A percentile compares a stretch with the other conserved stretches of the same genome.
Evolutionary conservation across 1,139 yeast genomes (phyloP).

Genomic region (Kluyveromyces sp.): DNA sequence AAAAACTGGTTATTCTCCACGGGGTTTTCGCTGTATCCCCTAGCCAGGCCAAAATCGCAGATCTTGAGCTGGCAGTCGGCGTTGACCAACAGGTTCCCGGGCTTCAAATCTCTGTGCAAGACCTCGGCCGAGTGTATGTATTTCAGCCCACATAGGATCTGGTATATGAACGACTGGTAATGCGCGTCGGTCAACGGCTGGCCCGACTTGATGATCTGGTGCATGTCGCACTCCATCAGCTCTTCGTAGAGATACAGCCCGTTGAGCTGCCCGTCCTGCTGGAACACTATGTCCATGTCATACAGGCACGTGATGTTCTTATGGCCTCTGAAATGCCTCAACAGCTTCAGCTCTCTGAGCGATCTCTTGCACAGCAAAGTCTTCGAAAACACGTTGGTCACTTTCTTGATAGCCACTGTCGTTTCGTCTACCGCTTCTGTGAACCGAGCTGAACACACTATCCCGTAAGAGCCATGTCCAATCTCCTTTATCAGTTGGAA

Average conservation of each 20-base stretch:
- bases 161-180: slow-evolving; percentile 87
- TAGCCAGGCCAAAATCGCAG: slow-evolving; percentile 93
- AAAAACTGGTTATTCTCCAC: slow-evolving; percentile 83
- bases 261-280: slow-evolving; percentile 55
- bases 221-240: slow-evolving; percentile 97
- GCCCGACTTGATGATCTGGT: slow-evolving; percentile 87
- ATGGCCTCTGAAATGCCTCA: slow-evolving; percentile 88
- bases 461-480: slow-evolving; percentile 97
- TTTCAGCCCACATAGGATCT: slow-evolving; percentile 85
- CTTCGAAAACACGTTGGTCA: slow-evolving; percentile 84
- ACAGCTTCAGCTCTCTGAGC: slow-evolving; percentile 74
- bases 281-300: slow-evolving; percentile 75
- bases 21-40: slow-evolving; percentile 85
- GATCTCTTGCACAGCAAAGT: slow-evolving; percentile 86
- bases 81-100: slow-evolving; percentile 85
- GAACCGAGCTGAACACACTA: slow-evolving; percentile 89
- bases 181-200: slow-evolving; percentile 94
- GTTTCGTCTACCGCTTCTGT: slow-evolving; percentile 60
- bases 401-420: slow-evolving; percentile 88
- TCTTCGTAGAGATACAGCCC: slow-evolving; percentile 92
- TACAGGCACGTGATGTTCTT: slow-evolving; percentile 89
- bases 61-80: slow-evolving; percentile 95
- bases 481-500: slow-evolving; percentile 82
- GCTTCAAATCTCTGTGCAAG: slow-evolving; percentile 87
- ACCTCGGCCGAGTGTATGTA: slow-evolving; percentile 96